These are phyloP conservation scores for Candida adriatica DNA, from an alignment of 805 yeast species.

Conservation along the genomic window DNA sequence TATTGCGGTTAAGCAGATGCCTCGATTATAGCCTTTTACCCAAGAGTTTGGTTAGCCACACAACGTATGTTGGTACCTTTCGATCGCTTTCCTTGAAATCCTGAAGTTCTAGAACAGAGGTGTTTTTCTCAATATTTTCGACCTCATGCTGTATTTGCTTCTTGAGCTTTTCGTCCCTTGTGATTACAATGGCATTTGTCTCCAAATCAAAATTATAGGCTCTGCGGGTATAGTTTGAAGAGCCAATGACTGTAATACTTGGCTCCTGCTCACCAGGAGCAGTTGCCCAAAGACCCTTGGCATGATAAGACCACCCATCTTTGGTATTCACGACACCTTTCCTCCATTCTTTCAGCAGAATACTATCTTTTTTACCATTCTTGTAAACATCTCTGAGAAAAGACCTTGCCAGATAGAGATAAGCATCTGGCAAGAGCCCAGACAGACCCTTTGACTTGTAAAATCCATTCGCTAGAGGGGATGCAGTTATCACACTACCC, in stretches of 20 bases:
- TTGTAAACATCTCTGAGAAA: constrained; percentile 50
- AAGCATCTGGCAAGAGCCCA: constrained; percentile 78
- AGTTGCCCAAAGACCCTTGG: constrained; percentile 88
- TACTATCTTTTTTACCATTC: constrained; percentile 34
- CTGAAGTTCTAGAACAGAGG: constrained; percentile 45
- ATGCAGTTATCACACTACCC: constrained; percentile 81
- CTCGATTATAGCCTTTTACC: constrained; percentile 51
- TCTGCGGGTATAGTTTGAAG: constrained; percentile 88
- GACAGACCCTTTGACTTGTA: constrained; percentile 80
- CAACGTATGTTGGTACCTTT: constrained; percentile 54
- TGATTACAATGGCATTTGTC: constrained; percentile 74
- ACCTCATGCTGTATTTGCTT: constrained; percentile 54
- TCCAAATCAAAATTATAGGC: constrained; percentile 87
- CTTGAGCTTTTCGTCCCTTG: constrained; percentile 57
- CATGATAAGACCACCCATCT: constrained; percentile 96
- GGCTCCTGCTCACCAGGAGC: constrained; percentile 54
- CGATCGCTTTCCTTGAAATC: constrained; percentile 62
- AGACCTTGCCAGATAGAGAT: constrained; percentile 62
- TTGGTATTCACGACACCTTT: constrained; percentile 76
- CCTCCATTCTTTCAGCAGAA: constrained; percentile 76
- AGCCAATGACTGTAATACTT: constrained; percentile 76
- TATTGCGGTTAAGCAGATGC: too few species aligned
- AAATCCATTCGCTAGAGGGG: constrained; percentile 92
- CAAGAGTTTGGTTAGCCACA: constrained; percentile 55
- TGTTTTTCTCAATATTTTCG: constrained; percentile 46